Percentiles rank a stretch among this genome's conserved stretches.
Evolutionary conservation across 2,329 filamentous ascomycete genomes (phyloP).

Genomic region (Fusarium lateritium): DNA sequence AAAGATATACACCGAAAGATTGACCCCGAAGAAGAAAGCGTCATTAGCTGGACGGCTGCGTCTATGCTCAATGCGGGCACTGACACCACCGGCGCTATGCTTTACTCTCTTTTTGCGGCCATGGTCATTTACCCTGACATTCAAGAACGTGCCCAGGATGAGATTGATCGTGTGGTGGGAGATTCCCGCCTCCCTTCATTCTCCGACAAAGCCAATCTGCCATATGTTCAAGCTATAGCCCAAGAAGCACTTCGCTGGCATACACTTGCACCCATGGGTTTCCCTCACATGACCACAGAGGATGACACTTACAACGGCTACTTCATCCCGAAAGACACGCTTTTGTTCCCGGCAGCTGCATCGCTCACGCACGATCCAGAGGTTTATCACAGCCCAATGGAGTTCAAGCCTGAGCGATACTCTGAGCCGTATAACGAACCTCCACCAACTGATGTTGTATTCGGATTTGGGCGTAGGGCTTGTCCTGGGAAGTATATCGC

Average conservation of each 20-base stretch:
- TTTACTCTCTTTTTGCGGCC: constrained; percentile 59
- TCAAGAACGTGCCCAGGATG: constrained; percentile 57
- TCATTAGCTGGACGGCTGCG: constrained; percentile 25
- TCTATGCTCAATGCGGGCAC: constrained; percentile 51
- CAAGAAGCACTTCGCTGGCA: constrained; percentile 54
- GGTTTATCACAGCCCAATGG: constrained; percentile 62
- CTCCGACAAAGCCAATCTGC: constrained; percentile 60
- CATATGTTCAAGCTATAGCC: constrained; percentile 56
- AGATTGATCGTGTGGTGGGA: constrained; percentile 62
- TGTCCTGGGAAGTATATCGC: constrained; percentile 56
- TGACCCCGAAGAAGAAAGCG: constrained; percentile 10
- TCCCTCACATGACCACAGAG: constrained; percentile 57
- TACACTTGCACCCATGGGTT: constrained; percentile 50
- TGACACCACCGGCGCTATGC: constrained; percentile 50
- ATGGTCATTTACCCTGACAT: constrained; percentile 61
- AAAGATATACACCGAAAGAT: constrained; percentile 11
- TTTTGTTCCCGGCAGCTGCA: constrained; percentile 15
- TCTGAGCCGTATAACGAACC: constrained; percentile 43
- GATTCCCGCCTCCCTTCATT: constrained; percentile 58
- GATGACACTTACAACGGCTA: constrained; percentile 44
- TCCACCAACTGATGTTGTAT: constrained; percentile 48
- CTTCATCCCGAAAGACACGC: constrained; percentile 49
- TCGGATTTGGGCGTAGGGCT: constrained; percentile 56
- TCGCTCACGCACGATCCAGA: constrained; percentile 3
- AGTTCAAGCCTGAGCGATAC: constrained; percentile 51